Conservation (phyloP, 305 asterid genomes). For the Fraxinus xanthoxyloides region DNA sequence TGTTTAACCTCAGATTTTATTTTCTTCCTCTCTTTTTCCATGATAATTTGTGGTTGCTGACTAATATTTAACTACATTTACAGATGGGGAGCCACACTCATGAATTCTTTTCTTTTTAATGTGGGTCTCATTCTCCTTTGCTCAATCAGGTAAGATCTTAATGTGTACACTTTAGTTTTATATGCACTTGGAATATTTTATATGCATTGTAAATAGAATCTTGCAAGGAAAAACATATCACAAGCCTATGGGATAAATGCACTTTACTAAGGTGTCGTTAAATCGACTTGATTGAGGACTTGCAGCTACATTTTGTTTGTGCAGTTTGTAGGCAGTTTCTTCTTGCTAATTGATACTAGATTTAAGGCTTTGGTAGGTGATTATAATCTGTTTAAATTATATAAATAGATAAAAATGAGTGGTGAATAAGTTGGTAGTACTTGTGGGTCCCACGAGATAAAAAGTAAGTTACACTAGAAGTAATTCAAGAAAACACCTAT, state of each 20-base stretch:
- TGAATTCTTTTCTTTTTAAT: conserved; percentile 97
- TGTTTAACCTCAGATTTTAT: conserved; percentile 7
- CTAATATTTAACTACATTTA: conserved; percentile 28
- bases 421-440: not conserved
- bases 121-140: conserved; percentile 98
- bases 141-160: conserved; percentile 73
- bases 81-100: conserved; percentile 99
- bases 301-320: not conserved
- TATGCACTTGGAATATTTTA: not conserved
- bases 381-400: no score
- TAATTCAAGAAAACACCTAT: not conserved
- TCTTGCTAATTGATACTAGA: not conserved
- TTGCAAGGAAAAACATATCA: not conserved
- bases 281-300: not conserved
- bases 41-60: conserved; percentile 19
- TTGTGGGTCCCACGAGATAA: not conserved
- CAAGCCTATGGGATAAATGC: not conserved
- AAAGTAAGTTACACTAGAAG: not conserved
- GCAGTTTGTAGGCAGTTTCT: not conserved
- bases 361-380: not conserved
- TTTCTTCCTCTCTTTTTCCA: not conserved
- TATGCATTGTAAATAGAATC: not conserved
- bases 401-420: not conserved
- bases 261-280: not conserved
- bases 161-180: conserved; percentile 12